A percentile compares a stretch with the other conserved stretches of the same genome.
phyloP scores from a whole-genome alignment of 1,139 yeast species.

The Scheffersomyces illinoinensis region DNA sequence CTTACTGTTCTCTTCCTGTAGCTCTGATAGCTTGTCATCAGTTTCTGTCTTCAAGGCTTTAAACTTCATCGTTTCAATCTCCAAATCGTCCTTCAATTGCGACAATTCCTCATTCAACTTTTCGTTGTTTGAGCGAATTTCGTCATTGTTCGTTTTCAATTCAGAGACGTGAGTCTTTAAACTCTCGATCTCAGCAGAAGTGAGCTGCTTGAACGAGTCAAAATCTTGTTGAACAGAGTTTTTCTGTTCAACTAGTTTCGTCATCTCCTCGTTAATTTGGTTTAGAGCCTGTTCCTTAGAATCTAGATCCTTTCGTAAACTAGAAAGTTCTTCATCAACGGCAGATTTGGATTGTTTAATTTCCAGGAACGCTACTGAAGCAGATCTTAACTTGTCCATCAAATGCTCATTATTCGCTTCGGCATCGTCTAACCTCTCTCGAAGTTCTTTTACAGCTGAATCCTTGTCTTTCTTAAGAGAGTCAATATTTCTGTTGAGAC shows the following conservation, averaged over 20 bases:
- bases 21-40: not conserved
- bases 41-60: not conserved
- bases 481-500: conserved; percentile 18
- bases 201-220: not conserved
- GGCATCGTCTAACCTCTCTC: conserved; percentile 25
- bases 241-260: not conserved
- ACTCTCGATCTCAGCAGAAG: conserved; percentile 5
- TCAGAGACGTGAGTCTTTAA: conserved; percentile 15
- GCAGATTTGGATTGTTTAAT: conserved; percentile 28
- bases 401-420: conserved; percentile 38
- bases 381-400: conserved; percentile 48
- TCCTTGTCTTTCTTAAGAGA: conserved; percentile 12
- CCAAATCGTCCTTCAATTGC: conserved; percentile 4
- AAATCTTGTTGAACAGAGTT: not conserved
- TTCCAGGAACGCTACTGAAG: conserved; percentile 46
- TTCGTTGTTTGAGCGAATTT: not conserved
- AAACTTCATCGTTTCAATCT: not conserved
- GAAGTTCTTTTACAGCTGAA: conserved; percentile 18
- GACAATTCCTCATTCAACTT: not conserved
- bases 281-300: conserved; percentile 15
- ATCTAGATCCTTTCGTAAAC: conserved; percentile 5
- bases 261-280: conserved; percentile 1
- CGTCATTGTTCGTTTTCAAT: conserved; percentile 14
- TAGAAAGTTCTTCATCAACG: conserved; percentile 9
- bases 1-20: not conserved